Evolutionary conservation across 805 yeast species (phyloP).

Genomic region (Sungouiella thailandica): DNA sequence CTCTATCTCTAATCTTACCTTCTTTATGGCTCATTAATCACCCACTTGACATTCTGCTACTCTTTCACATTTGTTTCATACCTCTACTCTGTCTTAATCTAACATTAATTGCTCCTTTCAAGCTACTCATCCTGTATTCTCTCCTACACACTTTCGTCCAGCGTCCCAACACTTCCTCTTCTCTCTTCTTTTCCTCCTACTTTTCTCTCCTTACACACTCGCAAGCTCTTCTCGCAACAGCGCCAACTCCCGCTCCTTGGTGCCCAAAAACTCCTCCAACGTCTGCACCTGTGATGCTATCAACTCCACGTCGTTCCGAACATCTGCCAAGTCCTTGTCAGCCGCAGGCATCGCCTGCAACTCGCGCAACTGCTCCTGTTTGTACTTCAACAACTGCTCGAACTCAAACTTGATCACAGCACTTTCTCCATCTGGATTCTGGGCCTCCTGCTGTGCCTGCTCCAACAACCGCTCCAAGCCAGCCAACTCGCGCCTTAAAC

Average conservation of each 20-base stretch:
- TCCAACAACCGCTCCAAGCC: slow-evolving; percentile 66
- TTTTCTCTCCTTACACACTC: no score
- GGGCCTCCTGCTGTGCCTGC: slow-evolving; percentile 35
- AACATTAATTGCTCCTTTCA: no score
- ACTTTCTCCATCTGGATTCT: slow-evolving; percentile 12
- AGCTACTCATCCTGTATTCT: no score
- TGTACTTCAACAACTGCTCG: slow-evolving; percentile 77
- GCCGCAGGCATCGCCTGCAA: slow-evolving; percentile 11
- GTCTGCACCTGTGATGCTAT: slow-evolving; percentile 74
- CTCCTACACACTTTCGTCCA: no score
- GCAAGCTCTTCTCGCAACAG: slow-evolving; percentile 9
- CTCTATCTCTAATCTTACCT: no score
- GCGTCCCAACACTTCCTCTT: no score
- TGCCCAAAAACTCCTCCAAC: slow-evolving; percentile 61
- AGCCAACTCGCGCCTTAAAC: slow-evolving; percentile 71
- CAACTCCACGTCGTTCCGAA: slow-evolving; percentile 57
- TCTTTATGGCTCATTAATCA: no score
- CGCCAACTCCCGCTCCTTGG: slow-evolving; percentile 56
- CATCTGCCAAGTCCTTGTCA: slow-evolving; percentile 42
- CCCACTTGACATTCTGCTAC: no score
- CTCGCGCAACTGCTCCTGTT: slow-evolving; percentile 59
- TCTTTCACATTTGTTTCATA: no score
- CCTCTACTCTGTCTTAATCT: no score
- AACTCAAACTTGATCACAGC: slow-evolving; percentile 53
- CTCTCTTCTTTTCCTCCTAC: no score